Conservation (phyloP, 805 yeast species). For the Myxozyma monticola region DNA sequence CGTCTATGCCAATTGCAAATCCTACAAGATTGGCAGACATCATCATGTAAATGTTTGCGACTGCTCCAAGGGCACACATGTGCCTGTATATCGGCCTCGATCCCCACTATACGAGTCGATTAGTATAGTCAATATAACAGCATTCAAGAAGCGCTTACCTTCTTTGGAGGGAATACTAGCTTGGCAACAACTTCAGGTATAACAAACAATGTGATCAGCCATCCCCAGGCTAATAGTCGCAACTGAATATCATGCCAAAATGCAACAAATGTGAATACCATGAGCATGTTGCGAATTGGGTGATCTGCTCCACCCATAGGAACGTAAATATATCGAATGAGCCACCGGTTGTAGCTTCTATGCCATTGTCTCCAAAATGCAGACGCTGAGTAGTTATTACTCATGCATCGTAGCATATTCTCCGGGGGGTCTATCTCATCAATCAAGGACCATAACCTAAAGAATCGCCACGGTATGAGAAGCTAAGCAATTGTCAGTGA, state of each 20-base stretch:
- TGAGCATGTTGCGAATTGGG: slow-evolving; percentile 71
- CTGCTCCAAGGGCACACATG: slow-evolving; percentile 84
- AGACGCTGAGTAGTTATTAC: slow-evolving; percentile 86
- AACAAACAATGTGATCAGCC: slow-evolving; percentile 84
- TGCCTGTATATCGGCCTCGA: slow-evolving; percentile 71
- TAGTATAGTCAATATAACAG: not conserved
- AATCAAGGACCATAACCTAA: slow-evolving; percentile 87
- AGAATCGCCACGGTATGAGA: slow-evolving; percentile 93
- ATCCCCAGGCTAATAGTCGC: slow-evolving; percentile 88
- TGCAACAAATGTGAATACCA: slow-evolving; percentile 94
- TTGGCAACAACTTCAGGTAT: slow-evolving; percentile 80
- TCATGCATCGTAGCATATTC: slow-evolving; percentile 94
- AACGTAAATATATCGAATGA: slow-evolving; percentile 79
- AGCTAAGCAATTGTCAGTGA: slow-evolving; percentile 39
- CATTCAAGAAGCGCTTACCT: slow-evolving; percentile 7
- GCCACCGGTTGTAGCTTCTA: slow-evolving; percentile 88
- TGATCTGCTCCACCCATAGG: slow-evolving; percentile 84
- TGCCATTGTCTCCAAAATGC: slow-evolving; percentile 99
- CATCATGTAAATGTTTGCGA: slow-evolving; percentile 93
- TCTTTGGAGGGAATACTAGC: slow-evolving; percentile 38
- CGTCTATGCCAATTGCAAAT: slow-evolving; percentile 89
- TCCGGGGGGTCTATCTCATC: slow-evolving; percentile 97
- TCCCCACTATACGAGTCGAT: slow-evolving; percentile 40
- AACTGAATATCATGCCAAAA: slow-evolving; percentile 97
- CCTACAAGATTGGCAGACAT: slow-evolving; percentile 95